Evolutionary conservation across 352 stramenopile genomes (phyloP), one percentile per base, ranked within the genome.

Genomic region (Peronospora tabacina): DNA sequence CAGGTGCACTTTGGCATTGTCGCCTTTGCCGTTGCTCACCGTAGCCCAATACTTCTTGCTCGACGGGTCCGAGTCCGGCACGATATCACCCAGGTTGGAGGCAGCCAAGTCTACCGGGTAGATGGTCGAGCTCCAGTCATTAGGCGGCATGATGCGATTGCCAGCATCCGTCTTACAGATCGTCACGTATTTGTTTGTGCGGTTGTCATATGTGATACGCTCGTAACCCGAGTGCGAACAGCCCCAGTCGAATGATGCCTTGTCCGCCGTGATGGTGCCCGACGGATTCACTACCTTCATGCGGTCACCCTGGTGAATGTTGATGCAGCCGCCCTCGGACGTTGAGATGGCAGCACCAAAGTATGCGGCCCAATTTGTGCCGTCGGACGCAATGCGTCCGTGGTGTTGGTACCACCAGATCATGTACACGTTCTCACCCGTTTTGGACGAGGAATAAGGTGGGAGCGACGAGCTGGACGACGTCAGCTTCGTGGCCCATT

Each of bases 391-490:
- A 44, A 84, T 76, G 5, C 72, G 72, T 15, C 72, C 72, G 56
- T 84, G 72, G 47, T 84, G 72, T 0, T 70, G 67, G 62, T 84
- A 84, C 72, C 72, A 84, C 70, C 67, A 84, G 60, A 84, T 74
- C 72, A 84, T 84, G 49, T 61, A 84, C 35, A 81, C 72, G 28
- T 84, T 52, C 1, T 58, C 8, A 3, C 69, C 72, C 0, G 72
- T 73, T 36, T 63, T 69, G 8, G 48, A 60, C 2, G 55, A 56
- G 57, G 72, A 83, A 58, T 83, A 83, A 17, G 72, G 72, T 2
- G 69, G 72, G 20, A 82, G 58, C 20, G 59, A 63, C 0, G 68
- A 38, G 44, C 71, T 82, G 37, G 71, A 82, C 3, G 61, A 61
- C 33, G 68, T 78, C 22, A 82, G 60, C 55, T 82, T 82, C 24